Base-by-base conservation (phyloP, 768 basidiomycete genomes). In the Tylopilus cervinicoccineus region DNA sequence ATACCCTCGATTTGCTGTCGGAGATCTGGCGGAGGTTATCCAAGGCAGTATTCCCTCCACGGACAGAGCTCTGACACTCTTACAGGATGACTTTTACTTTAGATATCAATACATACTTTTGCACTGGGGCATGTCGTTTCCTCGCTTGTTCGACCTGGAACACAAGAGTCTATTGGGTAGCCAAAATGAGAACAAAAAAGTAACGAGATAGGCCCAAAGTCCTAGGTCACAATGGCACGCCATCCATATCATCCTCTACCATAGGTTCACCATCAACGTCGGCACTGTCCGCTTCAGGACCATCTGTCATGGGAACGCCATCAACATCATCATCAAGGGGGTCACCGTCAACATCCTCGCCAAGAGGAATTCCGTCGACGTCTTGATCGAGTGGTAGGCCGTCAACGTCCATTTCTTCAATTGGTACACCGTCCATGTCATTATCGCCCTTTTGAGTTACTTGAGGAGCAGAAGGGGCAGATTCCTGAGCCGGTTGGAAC, bases 401-500 rank as follows among this genome's bases (percentile, higher is more conserved):
- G 54, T 81, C 80, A 10, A 78, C 63, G 48, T 75, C 80, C 51
- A 79, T 63, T 37, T 75, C 66, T 54, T 79, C 72, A 28, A 76
- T 64, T 3, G 77, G 73, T 51, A 73, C 71, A 12, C 81, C 83
- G 41, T 81, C 81, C 24, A 78, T 60, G 50, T 78, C 75, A 40
- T 74, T 74, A 32, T 72, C 72, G 51, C 68, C 72, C 41, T 72
- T 75, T 14, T 69, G 71, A 12, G 45, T 54, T 29, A 57, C 69
- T 27, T 45, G 47, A 23, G 53, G 40, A 29, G 57, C 55, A 36
- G 65, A 54, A n/a, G 61, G 41, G 10, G 56, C 46, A 26, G 63
- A 61, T 40, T 71, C 73, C 17, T 76, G 76, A 1, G 88, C 86
- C 12, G 83, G 83, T 59, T 84, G 81, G 72, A 92, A 92, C 13